Evolutionary conservation across 106 monocot species (phyloP), one percentile per base, ranked within the genome.

Genomic region (Dendrobium officinale): DNA sequence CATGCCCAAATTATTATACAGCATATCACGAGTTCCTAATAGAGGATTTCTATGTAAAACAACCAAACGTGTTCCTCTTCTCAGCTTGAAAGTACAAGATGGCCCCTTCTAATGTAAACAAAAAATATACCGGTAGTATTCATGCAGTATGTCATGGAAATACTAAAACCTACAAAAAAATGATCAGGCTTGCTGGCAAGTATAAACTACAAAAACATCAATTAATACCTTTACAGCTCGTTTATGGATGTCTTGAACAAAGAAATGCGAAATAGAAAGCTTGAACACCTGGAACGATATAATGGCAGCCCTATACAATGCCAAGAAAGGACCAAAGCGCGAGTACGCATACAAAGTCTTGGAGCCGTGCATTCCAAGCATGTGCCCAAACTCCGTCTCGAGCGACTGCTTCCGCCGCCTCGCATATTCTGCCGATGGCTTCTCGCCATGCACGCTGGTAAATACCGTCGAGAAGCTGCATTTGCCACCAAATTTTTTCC

Each of bases 351-450:
- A 91, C 27, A 87, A 33, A 1, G 80, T 88, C 78, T 85, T 91
- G 0, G 95, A 91, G 4, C 95, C 80, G 19, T 88, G 82, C 8
- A 81, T 79, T 40, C 98, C 92, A 37, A 98, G 89, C 72, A 87
- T 95, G 58, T 87, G 74, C n/a, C 92, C 89, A 75, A 98, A 98
- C 81, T 92, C 83, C 9, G 64, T 91, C 82, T 98, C 95, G 42
- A 98, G 80, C 1, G 89, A 88, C 79, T 95, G 86, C 88, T 98
- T 95, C 77, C 98, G 87, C 59, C 43, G 81, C 83, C 90, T 98
- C 27, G 98, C 95, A 80, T 98, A 98, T 67, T 98, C 95, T 55
- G 91, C 48, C 11, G 98, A 91, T 10, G 92, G 90, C 75, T 86
- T 84, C 81, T 88, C 92, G 7, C 92, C 92, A 72, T 98, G 94